A percentile compares a stretch with the other conserved stretches of the same genome.
Conservation (phyloP, 768 basidiomycete species). For the Leccinum aurantiacum region DNA sequence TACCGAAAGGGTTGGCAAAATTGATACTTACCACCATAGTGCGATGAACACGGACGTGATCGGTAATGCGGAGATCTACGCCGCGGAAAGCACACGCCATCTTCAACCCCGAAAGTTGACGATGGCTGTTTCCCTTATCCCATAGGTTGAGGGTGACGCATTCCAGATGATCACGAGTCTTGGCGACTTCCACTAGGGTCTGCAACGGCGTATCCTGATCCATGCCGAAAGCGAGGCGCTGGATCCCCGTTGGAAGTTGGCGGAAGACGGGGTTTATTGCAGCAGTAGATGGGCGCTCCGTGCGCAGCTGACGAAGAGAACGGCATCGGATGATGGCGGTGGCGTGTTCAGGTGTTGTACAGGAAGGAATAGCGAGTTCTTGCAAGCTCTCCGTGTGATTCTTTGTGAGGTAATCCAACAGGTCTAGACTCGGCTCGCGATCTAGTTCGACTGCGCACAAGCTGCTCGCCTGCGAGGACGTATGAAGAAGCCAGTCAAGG, state of each 20-base stretch:
- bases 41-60: slow-evolving; percentile 55
- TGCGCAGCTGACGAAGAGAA: slow-evolving; percentile 52
- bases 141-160: slow-evolving; percentile 55
- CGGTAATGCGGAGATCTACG: slow-evolving; percentile 51
- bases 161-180: slow-evolving; percentile 42
- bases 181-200: slow-evolving; percentile 55
- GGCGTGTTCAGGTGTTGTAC: slow-evolving; percentile 47
- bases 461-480: slow-evolving; percentile 44
- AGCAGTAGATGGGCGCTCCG: slow-evolving; percentile 53
- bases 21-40: slow-evolving; percentile 44
- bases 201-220: slow-evolving; percentile 55
- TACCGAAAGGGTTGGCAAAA: slow-evolving; percentile 11
- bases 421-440: slow-evolving; percentile 54
- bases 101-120: slow-evolving; percentile 52
- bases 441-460: slow-evolving; percentile 57
- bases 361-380: slow-evolving; percentile 59
- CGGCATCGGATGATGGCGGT: slow-evolving; percentile 47
- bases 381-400: slow-evolving; percentile 49
- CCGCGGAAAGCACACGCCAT: slow-evolving; percentile 66
- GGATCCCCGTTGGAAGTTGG: slow-evolving; percentile 46
- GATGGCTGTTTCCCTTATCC: slow-evolving; percentile 49
- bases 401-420: slow-evolving; percentile 55
- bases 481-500: slow-evolving; percentile 67
- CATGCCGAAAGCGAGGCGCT: slow-evolving; percentile 61
- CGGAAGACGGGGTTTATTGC: slow-evolving; percentile 42